A percentile compares a stretch with the other conserved stretches of the same genome.
Evolutionary conservation across 2,329 filamentous ascomycete genomes (phyloP).

Genomic region (Verticillium nonalfalfae): DNA sequence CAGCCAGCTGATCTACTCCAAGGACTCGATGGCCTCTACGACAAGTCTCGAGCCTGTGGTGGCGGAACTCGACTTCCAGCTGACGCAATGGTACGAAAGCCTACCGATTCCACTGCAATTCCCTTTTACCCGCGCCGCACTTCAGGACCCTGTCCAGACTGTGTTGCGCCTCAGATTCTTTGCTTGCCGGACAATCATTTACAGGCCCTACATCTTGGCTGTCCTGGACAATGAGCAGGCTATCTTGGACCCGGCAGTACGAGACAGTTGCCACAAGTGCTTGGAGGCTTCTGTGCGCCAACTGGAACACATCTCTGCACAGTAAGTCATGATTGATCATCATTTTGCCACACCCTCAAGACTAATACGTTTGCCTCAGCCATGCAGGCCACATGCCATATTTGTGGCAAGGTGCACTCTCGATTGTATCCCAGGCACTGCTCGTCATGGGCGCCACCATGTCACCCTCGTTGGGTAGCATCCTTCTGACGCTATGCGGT

Average conservation of each 20-base stretch:
- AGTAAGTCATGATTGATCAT: slow-evolving; percentile 43
- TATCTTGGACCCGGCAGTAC: slow-evolving; percentile 63
- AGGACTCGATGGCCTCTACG: slow-evolving; percentile 64
- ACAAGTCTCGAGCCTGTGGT: slow-evolving; percentile 71
- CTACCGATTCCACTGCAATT: slow-evolving; percentile 72
- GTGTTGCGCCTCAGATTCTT: slow-evolving; percentile 76
- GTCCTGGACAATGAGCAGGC: slow-evolving; percentile 73
- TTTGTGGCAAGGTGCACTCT: slow-evolving; percentile 78
- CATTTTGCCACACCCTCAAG: slow-evolving; percentile 7
- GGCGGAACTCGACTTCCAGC: slow-evolving; percentile 73
- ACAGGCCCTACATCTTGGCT: slow-evolving; percentile 74
- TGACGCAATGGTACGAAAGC: slow-evolving; percentile 80
- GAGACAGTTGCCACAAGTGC: slow-evolving; percentile 75
- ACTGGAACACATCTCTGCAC: slow-evolving; percentile 70
- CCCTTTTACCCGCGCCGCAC: slow-evolving; percentile 59
- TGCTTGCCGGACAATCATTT: slow-evolving; percentile 81
- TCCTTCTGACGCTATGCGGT: slow-evolving; percentile 53
- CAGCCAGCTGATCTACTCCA: slow-evolving; percentile 73
- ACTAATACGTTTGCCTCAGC: slow-evolving; percentile 39
- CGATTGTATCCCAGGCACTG: slow-evolving; percentile 75
- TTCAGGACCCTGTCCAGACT: slow-evolving; percentile 71
- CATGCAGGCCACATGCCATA: slow-evolving; percentile 81
- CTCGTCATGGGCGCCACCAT: slow-evolving; percentile 81
- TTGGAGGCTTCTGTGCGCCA: slow-evolving; percentile 75
- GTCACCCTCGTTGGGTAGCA: slow-evolving; percentile 63